phyloP scores from a whole-genome alignment of 1,284 basidiomycete genomes.

The Pseudozyma pruni region DNA sequence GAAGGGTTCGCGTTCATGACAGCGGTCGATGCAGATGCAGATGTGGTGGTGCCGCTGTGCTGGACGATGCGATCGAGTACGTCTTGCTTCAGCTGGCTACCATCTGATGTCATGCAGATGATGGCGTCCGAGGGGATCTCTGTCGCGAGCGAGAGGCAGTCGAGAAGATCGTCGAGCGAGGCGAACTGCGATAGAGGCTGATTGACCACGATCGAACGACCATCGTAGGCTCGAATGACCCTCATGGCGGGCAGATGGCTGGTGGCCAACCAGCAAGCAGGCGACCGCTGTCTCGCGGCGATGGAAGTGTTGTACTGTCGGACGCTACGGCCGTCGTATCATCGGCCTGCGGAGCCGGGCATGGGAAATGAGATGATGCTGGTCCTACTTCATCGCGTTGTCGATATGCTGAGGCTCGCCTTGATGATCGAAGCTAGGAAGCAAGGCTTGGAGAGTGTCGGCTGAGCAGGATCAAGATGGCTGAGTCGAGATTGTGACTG shows the following conservation, averaged over 20 bases:
- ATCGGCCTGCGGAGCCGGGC: too few relatives aligned
- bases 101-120: constrained; percentile 65
- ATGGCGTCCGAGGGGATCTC: constrained; percentile 61
- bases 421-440: too few relatives aligned
- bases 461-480: too few relatives aligned
- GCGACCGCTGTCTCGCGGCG: too few relatives aligned
- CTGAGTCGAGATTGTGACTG: too few relatives aligned
- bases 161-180: constrained; percentile 61
- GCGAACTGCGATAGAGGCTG: constrained; percentile 59
- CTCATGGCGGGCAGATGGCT: constrained; percentile 40
- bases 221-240: constrained; percentile 62
- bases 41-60: constrained; percentile 10
- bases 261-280: too few relatives aligned
- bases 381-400: too few relatives aligned
- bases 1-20: constrained; percentile 7
- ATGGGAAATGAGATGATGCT: too few relatives aligned
- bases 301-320: too few relatives aligned
- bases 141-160: constrained; percentile 63
- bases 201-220: constrained; percentile 57
- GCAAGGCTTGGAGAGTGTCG: too few relatives aligned
- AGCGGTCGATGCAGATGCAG: constrained; percentile 15
- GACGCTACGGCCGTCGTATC: too few relatives aligned
- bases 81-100: constrained; percentile 59
- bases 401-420: too few relatives aligned
- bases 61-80: constrained; percentile 50